A percentile compares a stretch with the other conserved stretches of the same genome.
Evolutionary conservation across 1,139 yeast genomes (phyloP).

Genomic region (Kluyveromyces sp.): DNA sequence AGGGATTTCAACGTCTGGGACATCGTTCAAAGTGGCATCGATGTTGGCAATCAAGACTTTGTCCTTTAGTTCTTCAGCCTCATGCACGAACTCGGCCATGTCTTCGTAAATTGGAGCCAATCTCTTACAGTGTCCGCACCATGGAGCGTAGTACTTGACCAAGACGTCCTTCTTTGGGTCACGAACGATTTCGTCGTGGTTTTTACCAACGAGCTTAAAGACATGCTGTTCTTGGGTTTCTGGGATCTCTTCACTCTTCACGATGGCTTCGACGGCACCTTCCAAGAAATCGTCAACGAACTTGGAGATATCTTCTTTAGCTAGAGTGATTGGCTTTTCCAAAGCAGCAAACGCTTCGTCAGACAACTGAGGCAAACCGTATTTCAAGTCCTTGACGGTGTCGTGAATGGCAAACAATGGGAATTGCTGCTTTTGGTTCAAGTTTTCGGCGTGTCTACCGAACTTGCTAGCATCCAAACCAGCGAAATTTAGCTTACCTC

Average conservation of each 20-base stretch:
- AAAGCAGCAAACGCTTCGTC: conserved; percentile 31
- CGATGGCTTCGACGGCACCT: conserved; percentile 62
- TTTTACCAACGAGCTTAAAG: conserved; percentile 74
- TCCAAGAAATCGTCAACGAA: conserved; percentile 59
- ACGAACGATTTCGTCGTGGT: conserved; percentile 61
- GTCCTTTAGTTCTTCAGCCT: conserved; percentile 38
- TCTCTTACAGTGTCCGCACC: conserved; percentile 99
- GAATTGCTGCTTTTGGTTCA: conserved; percentile 79
- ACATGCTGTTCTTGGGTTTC: conserved; percentile 71
- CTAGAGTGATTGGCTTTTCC: conserved; percentile 26
- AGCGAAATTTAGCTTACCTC: conserved; percentile 82
- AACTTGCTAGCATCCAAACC: conserved; percentile 75
- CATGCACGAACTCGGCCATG: conserved; percentile 60
- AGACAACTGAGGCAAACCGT: conserved; percentile 49
- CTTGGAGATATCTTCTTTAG: conserved; percentile 42
- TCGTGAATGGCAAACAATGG: conserved; percentile 92
- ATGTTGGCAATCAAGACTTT: conserved; percentile 75
- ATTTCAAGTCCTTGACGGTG: conserved; percentile 59
- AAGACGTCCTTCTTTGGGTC: conserved; percentile 77
- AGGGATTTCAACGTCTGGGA: conserved; percentile 59
- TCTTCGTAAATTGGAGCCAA: conserved; percentile 90
- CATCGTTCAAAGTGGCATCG: conserved; percentile 87
- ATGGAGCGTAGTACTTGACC: conserved; percentile 94
- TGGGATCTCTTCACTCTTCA: conserved; percentile 86
- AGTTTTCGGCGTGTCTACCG: conserved; percentile 84